Conservation (phyloP, 768 basidiomycete genomes). For the Sporobolomyces phaffii region DNA sequence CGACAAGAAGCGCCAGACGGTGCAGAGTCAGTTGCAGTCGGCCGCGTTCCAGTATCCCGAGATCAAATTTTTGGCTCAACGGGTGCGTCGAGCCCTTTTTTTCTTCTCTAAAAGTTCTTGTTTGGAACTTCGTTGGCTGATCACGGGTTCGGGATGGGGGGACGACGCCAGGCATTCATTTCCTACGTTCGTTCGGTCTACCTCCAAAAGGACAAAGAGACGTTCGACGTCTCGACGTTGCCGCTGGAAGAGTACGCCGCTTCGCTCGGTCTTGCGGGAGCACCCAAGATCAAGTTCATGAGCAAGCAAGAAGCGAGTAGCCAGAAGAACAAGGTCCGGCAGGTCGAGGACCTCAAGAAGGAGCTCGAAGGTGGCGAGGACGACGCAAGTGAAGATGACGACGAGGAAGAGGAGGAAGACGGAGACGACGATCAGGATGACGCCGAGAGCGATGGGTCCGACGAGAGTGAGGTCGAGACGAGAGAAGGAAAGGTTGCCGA, state of each 20-base stretch:
- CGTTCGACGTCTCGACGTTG: slow-evolving; percentile 78
- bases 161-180: slow-evolving; percentile 93
- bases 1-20: slow-evolving; percentile 68
- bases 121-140: no score
- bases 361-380: slow-evolving; percentile 35
- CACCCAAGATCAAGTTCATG: slow-evolving; percentile 89
- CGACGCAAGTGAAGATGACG: slow-evolving; percentile 21
- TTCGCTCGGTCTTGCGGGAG: slow-evolving; percentile 84
- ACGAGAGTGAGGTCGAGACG: slow-evolving; percentile 32
- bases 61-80: slow-evolving; percentile 91
- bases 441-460: slow-evolving; percentile 35
- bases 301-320: slow-evolving; percentile 60
- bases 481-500: not conserved
- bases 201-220: slow-evolving; percentile 85
- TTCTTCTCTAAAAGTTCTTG: not conserved
- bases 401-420: slow-evolving; percentile 20
- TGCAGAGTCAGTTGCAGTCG: slow-evolving; percentile 82
- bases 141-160: no score
- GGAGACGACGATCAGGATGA: slow-evolving; percentile 4
- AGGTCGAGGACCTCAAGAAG: slow-evolving; percentile 42
- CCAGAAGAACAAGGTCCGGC: slow-evolving; percentile 66
- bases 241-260: slow-evolving; percentile 79
- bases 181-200: slow-evolving; percentile 90
- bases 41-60: slow-evolving; percentile 92
- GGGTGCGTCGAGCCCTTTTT: slow-evolving; percentile 54